Base-by-base conservation (phyloP, 2,329 filamentous ascomycete genomes). In the Grosmannia serpens region DNA sequence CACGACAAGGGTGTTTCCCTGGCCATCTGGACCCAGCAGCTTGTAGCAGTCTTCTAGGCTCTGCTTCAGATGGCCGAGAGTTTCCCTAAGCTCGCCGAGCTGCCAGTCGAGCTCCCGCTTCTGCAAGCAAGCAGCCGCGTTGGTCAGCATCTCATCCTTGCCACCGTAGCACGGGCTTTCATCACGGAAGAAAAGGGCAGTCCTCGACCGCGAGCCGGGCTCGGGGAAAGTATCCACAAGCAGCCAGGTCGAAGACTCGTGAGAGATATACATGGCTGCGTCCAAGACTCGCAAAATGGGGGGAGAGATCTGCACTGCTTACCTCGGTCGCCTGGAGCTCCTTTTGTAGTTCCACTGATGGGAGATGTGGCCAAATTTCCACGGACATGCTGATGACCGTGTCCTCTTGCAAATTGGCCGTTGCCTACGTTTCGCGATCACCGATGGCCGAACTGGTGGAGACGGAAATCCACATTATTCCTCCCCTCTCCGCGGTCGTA, bases 11-110 rank as follows among this genome's bases (percentile, higher is more conserved):
- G 92, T 99, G 65, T 86, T 91, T 10, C 91, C 91, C 1, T 87
- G 85, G 68, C 95, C 90, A 62, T 86, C 81, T 1, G 92, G 91
- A 9, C 90, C 87, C 33, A 99, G 83, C 27, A 97, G 81, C 22
- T 87, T 84, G 65, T 91, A 89, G 73, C 91, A 96, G 73, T 96
- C 91, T 69, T 94, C 85, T 3, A 97, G 82, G 60, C 90, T 89
- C 64, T 77, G 73, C 65, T 79, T 80, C 63, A 84, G 71, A 61
- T 77, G 74, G 56, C 70, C 67, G 49, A 83, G 76, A 49, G 75
- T 73, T 54, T 72, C 66, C 57, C 76, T 71, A 10, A 81, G 77
- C 60, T 80, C 77, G 47, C 69, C 63, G 61, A 80, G 71, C 59
- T 83, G 75, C 81, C 81, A 84, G 60, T 71, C 69, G 22, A 83